Evolutionary conservation across 1,139 yeast species (phyloP), one percentile per base, ranked within the genome.

Genomic region (Yamadazyma dushanensis): DNA sequence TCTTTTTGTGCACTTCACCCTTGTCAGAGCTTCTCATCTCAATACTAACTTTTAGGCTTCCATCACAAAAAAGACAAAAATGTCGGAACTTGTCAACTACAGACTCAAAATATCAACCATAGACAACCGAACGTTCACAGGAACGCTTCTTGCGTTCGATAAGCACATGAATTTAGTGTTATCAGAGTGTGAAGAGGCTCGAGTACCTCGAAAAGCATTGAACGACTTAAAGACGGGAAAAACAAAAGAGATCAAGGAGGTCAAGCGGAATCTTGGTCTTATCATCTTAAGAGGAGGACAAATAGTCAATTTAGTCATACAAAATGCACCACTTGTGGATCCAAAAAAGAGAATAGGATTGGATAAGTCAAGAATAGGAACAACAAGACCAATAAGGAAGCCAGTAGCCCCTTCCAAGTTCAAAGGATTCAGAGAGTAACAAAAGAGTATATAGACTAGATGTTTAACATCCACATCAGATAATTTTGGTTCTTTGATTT

Each of bases 251-350:
- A 44, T 44, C 3, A 60, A 60, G 26, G 86, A 80, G 46, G 82
- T 80, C 39, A 84, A 81, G 54, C 67, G 97, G 39, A 66, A 80
- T 2, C 61, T 92, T 28, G 98, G 98, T 0, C 70, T 92, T 37
- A 75, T 87, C 6, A 83, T 92, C 26, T 64, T 92, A 33, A 73
- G 98, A 47, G 98, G 98, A 2, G 97, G 87, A 46, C 88, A 84
- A 46, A 78, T 92, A 20, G 80, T 92, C n/a, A 79, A 94, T 31
- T 74, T 90, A 9, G 78, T 84, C 24, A 83, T 89, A 21, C 96
- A 88, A 54, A 80, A 89, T 26, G 80, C 84, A 4, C 96, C 96
- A 1, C 66, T 80, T 4, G 61, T 73, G 20, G 76, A 71, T 39
- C 61, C 69, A 15, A 64, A 62, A 36, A 56, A 65, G 34, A 59